Evolutionary conservation across 2,329 filamentous ascomycete species (phyloP), one percentile per base, ranked within the genome.

Genomic region (Aspergillus sp.): DNA sequence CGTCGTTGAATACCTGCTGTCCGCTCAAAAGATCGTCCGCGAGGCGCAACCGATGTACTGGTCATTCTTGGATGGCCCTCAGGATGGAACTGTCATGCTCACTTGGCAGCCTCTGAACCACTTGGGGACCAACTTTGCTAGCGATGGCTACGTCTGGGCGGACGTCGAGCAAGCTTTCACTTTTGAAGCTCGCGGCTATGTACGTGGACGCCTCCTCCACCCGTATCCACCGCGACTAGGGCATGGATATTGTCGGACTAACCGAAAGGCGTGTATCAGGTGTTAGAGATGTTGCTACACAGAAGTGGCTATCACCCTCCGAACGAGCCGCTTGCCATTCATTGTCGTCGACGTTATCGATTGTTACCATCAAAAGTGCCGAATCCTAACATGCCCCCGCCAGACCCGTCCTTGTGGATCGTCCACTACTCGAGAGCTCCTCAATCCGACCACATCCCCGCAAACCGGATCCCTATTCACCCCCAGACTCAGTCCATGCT

Each of bases 71-170:
- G 87, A 95, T 68, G 85, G 87, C 55, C 94, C 94, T 11, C 84
- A 84, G 55, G 91, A 96, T 76, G 92, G 92, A 57, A 89, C 88
- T 9, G 85, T 96, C 49, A 85, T 95, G 72, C 82, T 98, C 63
- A 90, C 90, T 55, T 98, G 94, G 94, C 92, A 97, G 74, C 90
- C 94, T 2, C 81, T 90, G 55, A 84, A 88, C 68, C 85, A 88
- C 59, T 77, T 90, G 57, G 86, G 85, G 4, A 87, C 85, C 1
- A 89, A 87, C 68, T 96, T 93, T 72, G 88, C 94, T 9, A 96
- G 90, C 39, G 94, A 99, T 79, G 95, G 95, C 51, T 96, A 93
- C 74, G 83, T 97, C 18, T 99, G 93, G 93, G 88, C 88, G 16
- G 90, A 92, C 66, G 85, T 86, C 6, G 94, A 99, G 78, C 84